A percentile compares a stretch with the other conserved stretches of the same genome.
phyloP scores from a whole-genome alignment of 139 green algal species.

The Picochlorum costavermella region DNA sequence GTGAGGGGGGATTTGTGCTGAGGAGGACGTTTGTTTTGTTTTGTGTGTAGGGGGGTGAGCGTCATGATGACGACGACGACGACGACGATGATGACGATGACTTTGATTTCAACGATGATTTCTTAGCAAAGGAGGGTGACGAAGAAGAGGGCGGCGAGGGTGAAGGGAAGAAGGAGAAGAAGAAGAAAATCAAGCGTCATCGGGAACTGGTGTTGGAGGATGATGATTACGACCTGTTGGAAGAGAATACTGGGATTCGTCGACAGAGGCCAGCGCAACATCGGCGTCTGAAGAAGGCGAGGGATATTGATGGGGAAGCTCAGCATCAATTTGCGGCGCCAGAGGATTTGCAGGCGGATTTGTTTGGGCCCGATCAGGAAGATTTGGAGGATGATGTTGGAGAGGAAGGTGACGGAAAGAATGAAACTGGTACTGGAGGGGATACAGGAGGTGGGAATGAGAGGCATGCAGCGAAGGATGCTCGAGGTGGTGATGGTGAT shows the following conservation, averaged over 20 bases:
- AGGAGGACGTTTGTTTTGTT: no score
- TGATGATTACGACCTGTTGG: conserved; percentile 85
- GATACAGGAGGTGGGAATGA: conserved; percentile 2
- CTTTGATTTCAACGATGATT: conserved; percentile 5
- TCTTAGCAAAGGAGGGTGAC: conserved; percentile 9
- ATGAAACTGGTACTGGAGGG: not conserved
- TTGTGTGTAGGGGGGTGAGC: not conserved
- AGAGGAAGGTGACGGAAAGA: conserved; percentile 1
- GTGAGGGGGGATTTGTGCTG: no score
- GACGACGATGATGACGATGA: not conserved
- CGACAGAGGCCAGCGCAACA: conserved; percentile 31
- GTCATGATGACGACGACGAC: no score
- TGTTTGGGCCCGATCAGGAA: conserved; percentile 60
- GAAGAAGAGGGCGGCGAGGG: conserved; percentile 7
- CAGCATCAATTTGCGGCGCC: conserved; percentile 21
- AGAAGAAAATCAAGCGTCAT: conserved; percentile 46
- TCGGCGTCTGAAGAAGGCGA: conserved; percentile 56
- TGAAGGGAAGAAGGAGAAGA: conserved; percentile 7
- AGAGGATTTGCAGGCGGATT: conserved; percentile 49
- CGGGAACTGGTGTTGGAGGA: conserved; percentile 68
- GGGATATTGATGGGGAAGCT: conserved; percentile 21
- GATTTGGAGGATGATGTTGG: conserved; percentile 8
- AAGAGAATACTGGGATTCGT: conserved; percentile 58
- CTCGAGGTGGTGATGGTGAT: not conserved
- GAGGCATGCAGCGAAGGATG: not conserved